phyloP scores from a whole-genome alignment of 176 grass and related monocot genomes.

The Oryza coarctata region DNA sequence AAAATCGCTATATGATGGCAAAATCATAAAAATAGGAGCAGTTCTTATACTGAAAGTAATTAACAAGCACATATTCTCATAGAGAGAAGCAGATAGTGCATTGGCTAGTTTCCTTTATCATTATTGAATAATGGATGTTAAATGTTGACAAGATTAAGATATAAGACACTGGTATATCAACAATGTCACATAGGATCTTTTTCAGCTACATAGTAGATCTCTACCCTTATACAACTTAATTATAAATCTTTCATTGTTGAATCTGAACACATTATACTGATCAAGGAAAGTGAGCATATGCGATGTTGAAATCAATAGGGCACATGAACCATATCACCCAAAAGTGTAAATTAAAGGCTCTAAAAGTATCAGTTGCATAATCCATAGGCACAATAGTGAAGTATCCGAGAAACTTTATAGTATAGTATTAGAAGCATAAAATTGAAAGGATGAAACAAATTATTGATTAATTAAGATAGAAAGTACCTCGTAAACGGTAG shows the following conservation, averaged over 20 bases:
- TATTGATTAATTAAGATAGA: slow-evolving; percentile 16
- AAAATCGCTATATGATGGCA: background rate
- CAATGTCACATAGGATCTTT: background rate
- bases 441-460: slow-evolving; percentile 23
- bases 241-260: background rate
- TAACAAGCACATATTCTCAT: too few species aligned
- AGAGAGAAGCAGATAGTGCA: background rate
- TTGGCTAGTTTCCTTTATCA: background rate
- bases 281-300: slow-evolving; percentile 2
- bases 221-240: background rate
- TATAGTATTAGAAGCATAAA: background rate
- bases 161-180: slow-evolving; percentile 7
- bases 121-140: background rate
- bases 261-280: background rate
- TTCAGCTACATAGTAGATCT: background rate
- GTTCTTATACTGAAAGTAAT: background rate
- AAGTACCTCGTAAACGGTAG: slow-evolving; percentile 91
- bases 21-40: background rate
- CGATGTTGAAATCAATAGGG: background rate
- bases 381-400: slow-evolving; percentile 9
- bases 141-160: too few species aligned
- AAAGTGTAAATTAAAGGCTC: background rate
- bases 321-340: background rate
- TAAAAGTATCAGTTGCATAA: slow-evolving; percentile 21
- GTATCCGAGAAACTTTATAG: background rate